Percentiles rank a stretch among this genome's conserved stretches.
These are phyloP conservation scores for Claviceps digitariae DNA, from an alignment of 2,329 filamentous ascomycete genomes.

Conservation along the genomic window DNA sequence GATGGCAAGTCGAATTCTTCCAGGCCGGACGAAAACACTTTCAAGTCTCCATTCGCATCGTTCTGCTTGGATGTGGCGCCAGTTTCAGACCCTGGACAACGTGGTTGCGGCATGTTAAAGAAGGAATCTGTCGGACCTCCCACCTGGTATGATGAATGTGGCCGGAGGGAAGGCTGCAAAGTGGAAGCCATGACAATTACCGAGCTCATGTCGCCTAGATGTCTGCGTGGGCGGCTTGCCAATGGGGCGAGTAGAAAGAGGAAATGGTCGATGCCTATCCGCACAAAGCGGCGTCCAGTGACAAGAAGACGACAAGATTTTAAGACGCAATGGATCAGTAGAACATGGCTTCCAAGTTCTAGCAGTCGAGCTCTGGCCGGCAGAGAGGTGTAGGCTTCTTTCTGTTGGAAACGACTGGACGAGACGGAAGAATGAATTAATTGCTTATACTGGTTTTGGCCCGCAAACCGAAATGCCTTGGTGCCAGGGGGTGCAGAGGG, in stretches of 20 bases:
- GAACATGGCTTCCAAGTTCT: constrained; percentile 2
- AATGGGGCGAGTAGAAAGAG: not conserved
- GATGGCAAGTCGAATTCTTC: constrained; percentile 38
- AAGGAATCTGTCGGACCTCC: not conserved
- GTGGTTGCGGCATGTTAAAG: constrained; percentile 1
- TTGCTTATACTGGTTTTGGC: not conserved
- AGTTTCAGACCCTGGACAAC: not conserved
- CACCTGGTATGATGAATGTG: constrained; percentile 4
- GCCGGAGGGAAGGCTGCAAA: constrained; percentile 1
- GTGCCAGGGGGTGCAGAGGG: not conserved
- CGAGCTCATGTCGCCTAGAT: constrained; percentile 3
- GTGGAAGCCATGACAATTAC: constrained; percentile 4
- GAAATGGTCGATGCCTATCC: not conserved
- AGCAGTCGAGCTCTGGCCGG: constrained; percentile 5
- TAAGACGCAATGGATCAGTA: not conserved
- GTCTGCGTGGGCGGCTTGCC: not conserved
- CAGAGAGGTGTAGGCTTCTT: constrained; percentile 2
- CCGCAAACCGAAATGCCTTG: not conserved
- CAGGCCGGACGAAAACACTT: constrained; percentile 9
- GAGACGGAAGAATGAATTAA: not conserved
- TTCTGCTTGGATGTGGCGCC: not conserved
- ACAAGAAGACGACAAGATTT: not conserved
- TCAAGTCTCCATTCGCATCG: not conserved
- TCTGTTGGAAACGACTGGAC: not conserved
- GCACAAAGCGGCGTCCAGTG: not conserved